Percentiles rank a stretch among this genome's conserved stretches.
These are phyloP conservation scores for Clavulina sp. DNA, from an alignment of 768 basidiomycete species.

Conservation along the genomic window DNA sequence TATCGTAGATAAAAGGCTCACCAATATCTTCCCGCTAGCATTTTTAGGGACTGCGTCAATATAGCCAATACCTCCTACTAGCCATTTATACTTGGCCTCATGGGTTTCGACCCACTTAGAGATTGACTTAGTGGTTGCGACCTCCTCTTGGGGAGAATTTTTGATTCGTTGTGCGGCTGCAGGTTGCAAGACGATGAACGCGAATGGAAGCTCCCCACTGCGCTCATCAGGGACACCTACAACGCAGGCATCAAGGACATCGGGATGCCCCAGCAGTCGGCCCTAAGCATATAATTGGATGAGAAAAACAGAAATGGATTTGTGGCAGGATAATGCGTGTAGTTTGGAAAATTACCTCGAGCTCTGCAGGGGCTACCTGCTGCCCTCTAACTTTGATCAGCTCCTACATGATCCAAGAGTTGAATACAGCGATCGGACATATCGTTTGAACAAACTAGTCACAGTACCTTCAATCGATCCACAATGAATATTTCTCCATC, in stretches of 20 bases:
- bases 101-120: constrained; percentile 31
- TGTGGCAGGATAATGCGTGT: not conserved
- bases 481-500: constrained; percentile 41
- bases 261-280: constrained; percentile 38
- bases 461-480: constrained; percentile 42
- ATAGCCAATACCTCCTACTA: constrained; percentile 42
- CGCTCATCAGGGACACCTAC: constrained; percentile 51
- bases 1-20: too few relatives aligned
- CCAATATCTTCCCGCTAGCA: constrained; percentile 30
- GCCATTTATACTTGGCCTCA: constrained; percentile 39
- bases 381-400: constrained; percentile 28
- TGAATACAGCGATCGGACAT: not conserved
- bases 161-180: constrained; percentile 24
- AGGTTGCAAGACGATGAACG: constrained; percentile 38
- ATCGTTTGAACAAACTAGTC: not conserved
- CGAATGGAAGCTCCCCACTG: constrained; percentile 48
- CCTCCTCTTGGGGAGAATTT: constrained; percentile 19
- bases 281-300: constrained; percentile 20
- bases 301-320: constrained; percentile 30
- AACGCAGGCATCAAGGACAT: constrained; percentile 41
- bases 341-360: constrained; percentile 1
- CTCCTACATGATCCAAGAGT: constrained; percentile 11
- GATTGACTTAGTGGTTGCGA: constrained; percentile 22
- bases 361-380: constrained; percentile 49
- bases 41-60: constrained; percentile 39